Percentiles rank a stretch among this genome's conserved stretches.
phyloP scores from a whole-genome alignment of 2,329 filamentous ascomycete species.

The Diplocarpon rosae region DNA sequence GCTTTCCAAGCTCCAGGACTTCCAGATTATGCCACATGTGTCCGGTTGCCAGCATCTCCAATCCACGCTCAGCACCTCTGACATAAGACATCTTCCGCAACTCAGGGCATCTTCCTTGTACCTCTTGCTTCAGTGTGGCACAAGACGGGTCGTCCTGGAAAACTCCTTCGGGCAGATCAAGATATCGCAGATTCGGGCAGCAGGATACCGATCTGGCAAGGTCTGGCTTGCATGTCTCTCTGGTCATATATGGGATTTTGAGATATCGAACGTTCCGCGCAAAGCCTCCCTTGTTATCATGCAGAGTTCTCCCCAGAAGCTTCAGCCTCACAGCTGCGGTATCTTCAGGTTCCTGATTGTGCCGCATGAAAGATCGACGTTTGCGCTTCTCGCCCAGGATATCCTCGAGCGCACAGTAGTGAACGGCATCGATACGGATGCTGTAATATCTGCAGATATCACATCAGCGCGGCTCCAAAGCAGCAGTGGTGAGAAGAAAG shows the following conservation, averaged over 20 bases:
- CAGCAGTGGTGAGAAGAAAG: neutral
- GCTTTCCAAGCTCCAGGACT: conserved; percentile 56
- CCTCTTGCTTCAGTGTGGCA: conserved; percentile 66
- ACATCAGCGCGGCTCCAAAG: conserved; percentile 3
- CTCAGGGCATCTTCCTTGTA: conserved; percentile 73
- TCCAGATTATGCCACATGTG: conserved; percentile 60
- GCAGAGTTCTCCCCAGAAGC: conserved; percentile 70
- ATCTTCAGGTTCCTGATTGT: conserved; percentile 72
- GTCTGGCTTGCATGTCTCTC: conserved; percentile 70
- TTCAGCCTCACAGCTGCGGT: conserved; percentile 64
- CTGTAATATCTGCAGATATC: conserved; percentile 58
- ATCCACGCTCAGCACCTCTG: conserved; percentile 63
- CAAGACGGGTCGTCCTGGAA: conserved; percentile 71
- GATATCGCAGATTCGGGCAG: conserved; percentile 73
- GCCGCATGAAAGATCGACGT: conserved; percentile 59
- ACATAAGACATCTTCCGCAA: conserved; percentile 84
- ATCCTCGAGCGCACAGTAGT: conserved; percentile 85
- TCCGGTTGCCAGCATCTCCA: conserved; percentile 57
- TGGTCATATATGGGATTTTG: conserved; percentile 90
- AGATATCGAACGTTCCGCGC: conserved; percentile 64
- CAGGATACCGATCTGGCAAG: conserved; percentile 79
- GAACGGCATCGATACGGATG: conserved; percentile 85
- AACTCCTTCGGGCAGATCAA: conserved; percentile 83
- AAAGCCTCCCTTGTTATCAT: conserved; percentile 57
- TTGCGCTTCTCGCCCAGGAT: conserved; percentile 70